These are phyloP conservation scores for Lactarius deliciosus DNA, from an alignment of 768 basidiomycete species.

Conservation along the genomic window DNA sequence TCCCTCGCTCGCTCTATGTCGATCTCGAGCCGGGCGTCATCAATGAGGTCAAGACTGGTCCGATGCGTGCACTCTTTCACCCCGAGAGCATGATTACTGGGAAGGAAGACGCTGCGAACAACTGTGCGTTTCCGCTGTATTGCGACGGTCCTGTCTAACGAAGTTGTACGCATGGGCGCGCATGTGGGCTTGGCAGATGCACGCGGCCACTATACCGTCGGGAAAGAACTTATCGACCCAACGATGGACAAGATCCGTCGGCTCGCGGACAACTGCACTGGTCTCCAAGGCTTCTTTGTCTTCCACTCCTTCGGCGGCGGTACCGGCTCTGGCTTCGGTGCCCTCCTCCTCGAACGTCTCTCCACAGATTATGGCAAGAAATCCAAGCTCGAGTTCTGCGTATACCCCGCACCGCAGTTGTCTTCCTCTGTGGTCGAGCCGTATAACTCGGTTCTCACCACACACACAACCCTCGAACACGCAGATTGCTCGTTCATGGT, in stretches of 20 bases:
- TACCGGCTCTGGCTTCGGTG: conserved; percentile 98
- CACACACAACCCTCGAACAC: conserved; percentile 97
- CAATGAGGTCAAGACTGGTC: conserved; percentile 91
- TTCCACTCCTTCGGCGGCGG: conserved; percentile 99
- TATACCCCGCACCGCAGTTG: conserved; percentile 91
- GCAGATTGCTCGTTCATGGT: conserved; percentile 99
- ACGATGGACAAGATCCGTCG: conserved; percentile 96
- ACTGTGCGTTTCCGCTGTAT: conserved; percentile 59
- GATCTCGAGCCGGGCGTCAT: conserved; percentile 94
- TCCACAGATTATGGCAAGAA: conserved; percentile 99
- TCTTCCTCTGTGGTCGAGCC: conserved; percentile 97
- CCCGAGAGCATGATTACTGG: conserved; percentile 96
- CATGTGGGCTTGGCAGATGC: conserved; percentile 58
- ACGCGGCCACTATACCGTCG: conserved; percentile 97
- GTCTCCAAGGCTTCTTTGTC: conserved; percentile 98
- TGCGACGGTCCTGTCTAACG: conserved; percentile 14
- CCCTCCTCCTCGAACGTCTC: conserved; percentile 91
- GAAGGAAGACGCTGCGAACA: conserved; percentile 99
- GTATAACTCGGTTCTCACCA: conserved; percentile 95
- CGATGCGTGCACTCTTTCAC: conserved; percentile 93
- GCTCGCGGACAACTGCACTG: conserved; percentile 93
- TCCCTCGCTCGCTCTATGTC: conserved; percentile 95
- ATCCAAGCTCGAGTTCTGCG: conserved; percentile 97
- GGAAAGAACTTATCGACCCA: conserved; percentile 95
- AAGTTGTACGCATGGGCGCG: conserved; percentile 17